Percentiles rank a stretch among this genome's conserved stretches.
These are phyloP conservation scores for Maudiozyma turicensis DNA, from an alignment of 805 yeast species.

Conservation along the genomic window DNA sequence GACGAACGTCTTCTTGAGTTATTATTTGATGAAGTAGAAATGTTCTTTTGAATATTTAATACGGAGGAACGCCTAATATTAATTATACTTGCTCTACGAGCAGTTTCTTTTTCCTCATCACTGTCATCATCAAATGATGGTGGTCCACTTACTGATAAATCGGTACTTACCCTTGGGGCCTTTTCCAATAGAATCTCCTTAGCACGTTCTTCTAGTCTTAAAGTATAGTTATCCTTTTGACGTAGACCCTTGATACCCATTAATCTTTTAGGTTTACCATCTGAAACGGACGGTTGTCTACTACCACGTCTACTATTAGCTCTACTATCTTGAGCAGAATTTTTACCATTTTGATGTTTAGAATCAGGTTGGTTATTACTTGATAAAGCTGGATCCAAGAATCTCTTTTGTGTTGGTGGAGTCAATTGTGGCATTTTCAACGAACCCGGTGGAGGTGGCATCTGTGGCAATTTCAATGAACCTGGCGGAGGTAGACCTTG, in stretches of 20 bases:
- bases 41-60: not conserved
- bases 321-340: not conserved
- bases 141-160: not conserved
- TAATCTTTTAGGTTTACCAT: not conserved
- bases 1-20: not conserved
- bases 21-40: not conserved
- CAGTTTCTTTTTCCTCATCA: not conserved
- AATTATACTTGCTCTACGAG: not conserved
- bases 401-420: not conserved
- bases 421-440: not conserved
- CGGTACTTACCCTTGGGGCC: not conserved
- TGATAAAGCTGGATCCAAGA: not conserved
- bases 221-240: not conserved
- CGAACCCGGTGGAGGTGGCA: not conserved
- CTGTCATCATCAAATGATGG: not conserved
- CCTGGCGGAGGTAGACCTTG: not conserved
- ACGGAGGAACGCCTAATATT: not conserved
- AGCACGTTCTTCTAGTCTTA: not conserved
- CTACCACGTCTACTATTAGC: not conserved
- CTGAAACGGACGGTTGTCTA: not conserved
- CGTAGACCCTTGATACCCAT: not conserved
- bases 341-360: not conserved
- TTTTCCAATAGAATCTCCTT: not conserved
- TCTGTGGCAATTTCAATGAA: not conserved
- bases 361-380: not conserved